phyloP scores from a whole-genome alignment of 2,329 filamentous ascomycete species.

The Metarhizium robertsii region DNA sequence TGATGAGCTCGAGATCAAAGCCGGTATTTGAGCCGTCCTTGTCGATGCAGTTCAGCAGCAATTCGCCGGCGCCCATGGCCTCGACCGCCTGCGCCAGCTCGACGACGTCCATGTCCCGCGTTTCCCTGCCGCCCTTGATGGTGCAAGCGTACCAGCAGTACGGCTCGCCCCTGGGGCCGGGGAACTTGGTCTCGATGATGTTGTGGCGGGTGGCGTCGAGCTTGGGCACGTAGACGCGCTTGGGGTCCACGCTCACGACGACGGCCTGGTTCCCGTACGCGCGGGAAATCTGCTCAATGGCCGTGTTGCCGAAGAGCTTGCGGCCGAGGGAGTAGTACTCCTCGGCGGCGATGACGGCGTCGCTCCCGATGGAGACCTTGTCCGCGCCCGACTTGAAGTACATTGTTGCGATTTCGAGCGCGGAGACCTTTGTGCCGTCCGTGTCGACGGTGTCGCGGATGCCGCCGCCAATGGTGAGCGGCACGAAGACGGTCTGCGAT shows the following conservation, averaged over 20 bases:
- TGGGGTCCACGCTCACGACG: constrained; percentile 90
- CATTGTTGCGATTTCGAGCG: constrained; percentile 86
- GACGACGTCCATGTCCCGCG: constrained; percentile 85
- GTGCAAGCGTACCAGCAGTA: constrained; percentile 98
- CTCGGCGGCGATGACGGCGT: constrained; percentile 87
- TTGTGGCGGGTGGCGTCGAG: constrained; percentile 61
- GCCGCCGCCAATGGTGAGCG: constrained; percentile 88
- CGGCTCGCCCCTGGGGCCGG: constrained; percentile 66
- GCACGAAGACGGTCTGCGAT: constrained; percentile 89
- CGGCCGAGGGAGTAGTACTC: constrained; percentile 69
- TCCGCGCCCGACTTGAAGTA: constrained; percentile 97
- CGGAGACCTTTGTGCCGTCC: constrained; percentile 77
- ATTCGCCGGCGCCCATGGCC: constrained; percentile 90
- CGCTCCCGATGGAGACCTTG: constrained; percentile 94
- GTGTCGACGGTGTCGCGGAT: constrained; percentile 89
- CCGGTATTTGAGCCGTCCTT: constrained; percentile 90
- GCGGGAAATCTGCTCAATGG: constrained; percentile 88
- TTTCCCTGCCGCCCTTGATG: constrained; percentile 89
- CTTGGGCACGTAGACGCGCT: constrained; percentile 75
- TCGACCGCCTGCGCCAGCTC: constrained; percentile 84
- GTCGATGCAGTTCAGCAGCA: constrained; percentile 95
- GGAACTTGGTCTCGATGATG: constrained; percentile 59
- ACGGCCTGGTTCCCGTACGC: constrained; percentile 97
- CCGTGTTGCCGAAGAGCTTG: constrained; percentile 68
- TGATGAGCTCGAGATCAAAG: constrained; percentile 87